Evolutionary conservation across 768 basidiomycete species (phyloP), one percentile per base, ranked within the genome.

Genomic region (Rickenella mellea): DNA sequence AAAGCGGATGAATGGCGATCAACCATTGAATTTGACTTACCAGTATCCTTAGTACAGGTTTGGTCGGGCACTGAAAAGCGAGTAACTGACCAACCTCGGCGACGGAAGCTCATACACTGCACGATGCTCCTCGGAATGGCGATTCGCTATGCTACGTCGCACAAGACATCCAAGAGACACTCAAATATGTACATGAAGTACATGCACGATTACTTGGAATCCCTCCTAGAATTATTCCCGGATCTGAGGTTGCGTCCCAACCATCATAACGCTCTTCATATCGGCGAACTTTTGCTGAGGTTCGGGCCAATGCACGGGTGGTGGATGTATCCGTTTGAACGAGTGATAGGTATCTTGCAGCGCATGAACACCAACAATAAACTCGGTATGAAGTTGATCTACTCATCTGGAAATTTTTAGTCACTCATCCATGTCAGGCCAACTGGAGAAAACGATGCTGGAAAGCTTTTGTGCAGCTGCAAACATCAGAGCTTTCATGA

Each of bases 241-340:
- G 29, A 45, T 2, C 48, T 54, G 10, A n/a, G 9, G 1, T 43
- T 54, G 29, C 19, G 38, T 6, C 59, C 55, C 1, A 63, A 64
- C 30, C 58, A 66, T 39, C 64, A 68, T 39, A 39, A 52, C 22
- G 48, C 58, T 1, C 40, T 65, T 6, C 66, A 68, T 31, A 39
- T 64, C 1, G 24, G 47, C 2, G 45, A 53, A 2, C 60, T 56
- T 36, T 36, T 64, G 2, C 11, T 10, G 0, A 19, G 42, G 6
- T 65, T 57, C 42, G 63, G 67, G 0, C 65, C 64, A 4, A 46
- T 55, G 24, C 54, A 59, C 42, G 51, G 51, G 0, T 65, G 61
- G 62, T 60, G 65, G 55, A 54, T 57, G 33, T 66, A 62, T 40
- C 55, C 57, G 2, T 60, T 61, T 30, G 54, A 64, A 41, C n/a